Conservation (phyloP, 1,284 basidiomycete genomes). For the Rhodotorula mucilaginosa region DNA sequence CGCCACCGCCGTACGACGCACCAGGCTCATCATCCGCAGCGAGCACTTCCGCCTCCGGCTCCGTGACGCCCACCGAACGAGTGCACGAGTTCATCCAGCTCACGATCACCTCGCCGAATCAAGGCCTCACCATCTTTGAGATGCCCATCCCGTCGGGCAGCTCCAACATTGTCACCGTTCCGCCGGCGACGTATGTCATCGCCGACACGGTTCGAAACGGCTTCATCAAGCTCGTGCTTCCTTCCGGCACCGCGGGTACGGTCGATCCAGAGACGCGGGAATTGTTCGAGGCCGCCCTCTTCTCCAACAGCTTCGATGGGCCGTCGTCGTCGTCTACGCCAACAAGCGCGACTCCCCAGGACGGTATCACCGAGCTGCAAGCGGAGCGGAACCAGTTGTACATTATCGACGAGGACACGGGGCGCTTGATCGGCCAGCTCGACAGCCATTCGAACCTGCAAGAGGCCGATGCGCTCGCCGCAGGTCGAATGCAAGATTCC, state of each 20-base stretch:
- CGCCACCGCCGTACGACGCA: slow-evolving; percentile 5
- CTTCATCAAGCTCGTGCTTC: slow-evolving; percentile 1
- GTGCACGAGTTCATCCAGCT: neutral
- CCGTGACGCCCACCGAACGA: neutral
- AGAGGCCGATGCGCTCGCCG: slow-evolving; percentile 9
- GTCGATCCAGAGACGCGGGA: slow-evolving; percentile 18
- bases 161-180: slow-evolving; percentile 8
- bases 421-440: slow-evolving; percentile 20
- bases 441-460: slow-evolving; percentile 7
- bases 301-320: neutral
- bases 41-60: neutral
- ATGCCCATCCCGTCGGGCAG: slow-evolving; percentile 18
- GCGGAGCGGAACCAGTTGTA: slow-evolving; percentile 19
- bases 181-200: slow-evolving; percentile 22
- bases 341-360: too few species aligned
- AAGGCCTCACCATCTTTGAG: slow-evolving; percentile 15
- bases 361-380: slow-evolving; percentile 1
- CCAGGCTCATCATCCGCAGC: neutral
- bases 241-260: neutral
- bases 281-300: slow-evolving; percentile 25
- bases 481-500: slow-evolving; percentile 7
- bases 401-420: slow-evolving; percentile 26
- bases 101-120: neutral
- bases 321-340: neutral
- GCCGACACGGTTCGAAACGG: slow-evolving; percentile 18